phyloP scores from a whole-genome alignment of 371 early-diverging fungal genomes.

The Syncephalastrum racemosum region DNA sequence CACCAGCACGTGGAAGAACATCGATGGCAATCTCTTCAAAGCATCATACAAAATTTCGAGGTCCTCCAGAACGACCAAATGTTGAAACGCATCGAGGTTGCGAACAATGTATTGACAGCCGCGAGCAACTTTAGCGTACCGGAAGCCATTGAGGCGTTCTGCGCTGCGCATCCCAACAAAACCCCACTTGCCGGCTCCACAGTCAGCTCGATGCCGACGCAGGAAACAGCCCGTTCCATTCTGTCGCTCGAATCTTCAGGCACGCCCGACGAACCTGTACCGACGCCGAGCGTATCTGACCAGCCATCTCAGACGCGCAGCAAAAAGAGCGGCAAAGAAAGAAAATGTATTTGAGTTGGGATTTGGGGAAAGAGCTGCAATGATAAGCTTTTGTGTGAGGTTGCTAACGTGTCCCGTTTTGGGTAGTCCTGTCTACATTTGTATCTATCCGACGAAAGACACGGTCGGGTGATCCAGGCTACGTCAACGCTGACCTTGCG shows the following conservation, averaged over 20 bases:
- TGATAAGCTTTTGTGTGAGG: neutral
- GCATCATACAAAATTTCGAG: slow-evolving; percentile 40
- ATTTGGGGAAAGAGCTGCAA: slow-evolving; percentile 13
- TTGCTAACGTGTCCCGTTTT: neutral
- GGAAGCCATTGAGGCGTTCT: slow-evolving; percentile 28
- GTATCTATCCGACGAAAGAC: slow-evolving; percentile 43
- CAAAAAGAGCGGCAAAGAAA: slow-evolving; percentile 18
- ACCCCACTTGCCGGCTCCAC: neutral
- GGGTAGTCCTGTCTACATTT: slow-evolving; percentile 28
- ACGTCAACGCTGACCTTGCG: slow-evolving; percentile 16
- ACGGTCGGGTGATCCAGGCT: slow-evolving; percentile 11
- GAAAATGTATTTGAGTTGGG: slow-evolving; percentile 15
- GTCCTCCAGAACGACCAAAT: slow-evolving; percentile 46
- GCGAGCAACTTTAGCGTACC: slow-evolving; percentile 22
- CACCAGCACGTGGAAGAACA: slow-evolving; percentile 49
- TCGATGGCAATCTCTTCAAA: slow-evolving; percentile 42
- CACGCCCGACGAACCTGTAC: slow-evolving; percentile 11
- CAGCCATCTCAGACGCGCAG: slow-evolving; percentile 4
- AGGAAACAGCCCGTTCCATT: slow-evolving; percentile 9
- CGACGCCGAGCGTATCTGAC: slow-evolving; percentile 20
- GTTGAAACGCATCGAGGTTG: slow-evolving; percentile 40
- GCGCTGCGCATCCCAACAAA: slow-evolving; percentile 9
- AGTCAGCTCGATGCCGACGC: neutral
- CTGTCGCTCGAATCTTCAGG: slow-evolving; percentile 13
- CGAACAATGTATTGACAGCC: slow-evolving; percentile 18